Base-by-base conservation (phyloP, 2,329 filamentous ascomycete species). In the Diplodia mutila region DNA sequence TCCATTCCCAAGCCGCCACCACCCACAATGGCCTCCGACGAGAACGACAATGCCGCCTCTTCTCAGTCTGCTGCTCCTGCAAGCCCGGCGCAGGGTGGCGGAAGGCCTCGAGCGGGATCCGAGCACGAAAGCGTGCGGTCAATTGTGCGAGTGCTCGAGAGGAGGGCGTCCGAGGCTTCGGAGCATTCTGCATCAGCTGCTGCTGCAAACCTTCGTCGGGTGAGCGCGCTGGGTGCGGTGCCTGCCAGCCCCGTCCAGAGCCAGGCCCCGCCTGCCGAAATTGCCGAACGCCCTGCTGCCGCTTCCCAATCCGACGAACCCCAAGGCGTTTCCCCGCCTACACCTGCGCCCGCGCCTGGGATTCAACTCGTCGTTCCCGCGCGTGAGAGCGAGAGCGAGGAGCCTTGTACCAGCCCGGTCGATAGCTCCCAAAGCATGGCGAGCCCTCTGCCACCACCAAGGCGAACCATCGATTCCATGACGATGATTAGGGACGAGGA, bases 351-450 rank as follows among this genome's bases (percentile, higher is more conserved):
- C n/a, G n/a, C n/a, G n/a, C n/a, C 39, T 3, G 39, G 2, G 6
- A 8, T 32, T 32, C 29, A 32, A 8, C 29, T 7, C 29, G 29
- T 1, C 6, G 29, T 8, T 4, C 2, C 29, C 4, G 29, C 2
- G 29, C 29, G 2, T 32, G 29, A 32, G 1, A 32, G 29, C 29
- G 29, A 32, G 1, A 32, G 29, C 29, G 7, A 32, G 6, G 29
- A 6, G 29, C 29, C 29, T 32, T 32, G 6, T 32, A 9, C 27
- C 57, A 23, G 16, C 57, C 29, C 39, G 25, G 25, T 11, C 21
- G 3, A 52, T 59, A 61, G 59, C 70, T 3, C 66, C 67, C 42
- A 53, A 54, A 49, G 61, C 67, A 61, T 63, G 68, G 23, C 66
- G 69, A 21, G 63, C 55, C n/a, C 63, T n/a, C n/a, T n/a, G 6